Base-by-base conservation (phyloP, 2,329 filamentous ascomycete genomes). In the Curvularia hawaiiensis region DNA sequence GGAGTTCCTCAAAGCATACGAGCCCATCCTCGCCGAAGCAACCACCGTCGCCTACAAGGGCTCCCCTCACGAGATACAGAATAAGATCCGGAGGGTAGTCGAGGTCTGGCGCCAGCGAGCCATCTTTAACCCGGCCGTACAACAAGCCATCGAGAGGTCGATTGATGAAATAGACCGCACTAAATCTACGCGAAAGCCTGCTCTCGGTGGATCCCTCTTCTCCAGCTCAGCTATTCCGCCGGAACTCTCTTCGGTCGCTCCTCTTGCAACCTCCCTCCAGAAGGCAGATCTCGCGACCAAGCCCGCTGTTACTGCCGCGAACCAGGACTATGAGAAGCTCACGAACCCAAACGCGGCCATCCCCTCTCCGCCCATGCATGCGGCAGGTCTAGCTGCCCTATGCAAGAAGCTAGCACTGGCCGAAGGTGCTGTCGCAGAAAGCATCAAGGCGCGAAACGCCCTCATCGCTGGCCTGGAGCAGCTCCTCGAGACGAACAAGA, bases 1-100 rank as follows among this genome's bases (percentile, higher is more conserved):
- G 52, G 95, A 99, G 68, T 99, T 99, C 67, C 84, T 97, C 14
- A 84, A 90, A 60, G 94, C 95, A 8, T 98, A 97, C 77, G 90
- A 94, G 45, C 93, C 95, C 4, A 82, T 97, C 66, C 90, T 99
- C 62, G 91, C 91, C 20, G 95, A 99, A 76, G 94, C 92, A n/a
- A 89, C 90, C 10, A 84, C 91, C 14, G 83, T 86, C n/a, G 94
- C 95, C 39, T 99, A 98, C 76, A 96, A 94, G 77, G 92, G 92
- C 59, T 89, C 92, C 1, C 64, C 70, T 10, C 87, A 91, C 8
- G 94, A 99, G 50, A 87, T 97, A 28, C 95, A 98, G 74, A 85
- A 86, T 57, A 97, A 97, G 75, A 82, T 99, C 38, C 85, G 90
- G 59, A 86, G 95, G 31, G 94, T 98, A 0, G 86, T 98, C 3